Conservation (phyloP, 2,329 filamentous ascomycete species). For the Penicillium sp. region DNA sequence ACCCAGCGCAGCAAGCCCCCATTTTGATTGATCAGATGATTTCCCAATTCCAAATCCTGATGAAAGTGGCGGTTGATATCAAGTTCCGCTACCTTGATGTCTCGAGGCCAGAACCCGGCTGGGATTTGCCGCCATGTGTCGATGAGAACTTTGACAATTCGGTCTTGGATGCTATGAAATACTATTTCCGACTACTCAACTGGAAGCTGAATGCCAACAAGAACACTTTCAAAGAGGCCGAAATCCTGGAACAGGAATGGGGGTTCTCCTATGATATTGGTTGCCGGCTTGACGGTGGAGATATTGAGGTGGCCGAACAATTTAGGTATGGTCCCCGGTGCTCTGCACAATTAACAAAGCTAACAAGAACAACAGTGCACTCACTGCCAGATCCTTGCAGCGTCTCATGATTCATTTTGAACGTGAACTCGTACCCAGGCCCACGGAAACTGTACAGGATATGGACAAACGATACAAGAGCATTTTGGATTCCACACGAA, state of each 20-base stretch:
- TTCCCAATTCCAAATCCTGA: slow-evolving; percentile 82
- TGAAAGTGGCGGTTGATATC: slow-evolving; percentile 84
- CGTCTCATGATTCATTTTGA: slow-evolving; percentile 87
- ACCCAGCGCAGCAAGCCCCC: slow-evolving; percentile 79
- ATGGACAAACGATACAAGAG: slow-evolving; percentile 98
- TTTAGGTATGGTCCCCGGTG: slow-evolving; percentile 53
- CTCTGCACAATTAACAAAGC: slow-evolving; percentile 1
- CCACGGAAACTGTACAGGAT: slow-evolving; percentile 72
- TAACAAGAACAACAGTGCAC: slow-evolving; percentile 46
- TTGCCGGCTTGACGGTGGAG: slow-evolving; percentile 78
- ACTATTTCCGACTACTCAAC: slow-evolving; percentile 97
- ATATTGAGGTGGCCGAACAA: slow-evolving; percentile 94
- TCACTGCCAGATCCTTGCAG: slow-evolving; percentile 85
- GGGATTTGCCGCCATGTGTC: slow-evolving; percentile 91
- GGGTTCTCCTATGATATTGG: slow-evolving; percentile 92
- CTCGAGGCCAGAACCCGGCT: slow-evolving; percentile 77
- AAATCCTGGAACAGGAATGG: slow-evolving; percentile 96
- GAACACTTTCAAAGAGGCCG: slow-evolving; percentile 97
- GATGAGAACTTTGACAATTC: slow-evolving; percentile 92
- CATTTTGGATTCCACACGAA: slow-evolving; percentile 87
- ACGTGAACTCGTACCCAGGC: slow-evolving; percentile 72
- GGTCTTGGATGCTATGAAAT: slow-evolving; percentile 84
- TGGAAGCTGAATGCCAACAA: slow-evolving; percentile 97
- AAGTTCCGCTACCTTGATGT: slow-evolving; percentile 81
- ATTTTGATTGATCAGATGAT: slow-evolving; percentile 99